Evolutionary conservation across 352 stramenopile species (phyloP), one percentile per base, ranked within the genome.

Genomic region (Aphanomyces cochlioides): DNA sequence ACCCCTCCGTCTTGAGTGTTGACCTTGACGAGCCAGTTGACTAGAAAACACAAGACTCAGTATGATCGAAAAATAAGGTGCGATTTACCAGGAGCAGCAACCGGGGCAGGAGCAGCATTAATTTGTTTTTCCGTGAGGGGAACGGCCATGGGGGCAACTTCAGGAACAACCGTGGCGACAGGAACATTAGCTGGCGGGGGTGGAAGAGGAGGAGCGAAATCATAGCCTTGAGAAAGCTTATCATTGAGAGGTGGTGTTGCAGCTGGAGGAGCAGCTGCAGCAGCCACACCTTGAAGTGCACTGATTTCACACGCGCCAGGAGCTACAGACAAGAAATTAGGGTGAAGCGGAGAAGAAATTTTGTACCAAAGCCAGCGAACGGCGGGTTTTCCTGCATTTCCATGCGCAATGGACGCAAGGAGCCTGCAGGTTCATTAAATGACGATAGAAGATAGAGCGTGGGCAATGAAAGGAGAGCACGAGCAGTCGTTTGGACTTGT

Each of bases 401-500:
- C 54, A 61, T 61, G 54, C 43, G 54, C 54, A 61, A 40, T 13
- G 54, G 54, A 41, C 54, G 54, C 13, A 61, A n/a, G 28, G 54
- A 61, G 7, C 54, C 54, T 6, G 54, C 13, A 37, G 54, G 54
- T 37, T 61, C 43, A 37, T 37, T 37, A n/a, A 37, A 7, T 37
- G 54, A 28, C 7, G 17, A 40, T 1, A 21, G 34, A 1, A 61
- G 37, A 61, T 21, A 61, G 19, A 61, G 54, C 54, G 54, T 61
- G 10, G 54, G 54, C 6, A 61, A 37, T 7, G 39, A 28, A 28
- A 61, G 43, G 54, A 61, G 54, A 28, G 54, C 54, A n/a, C 54
- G 54, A 12, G 54, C 54, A 6, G 19, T 61, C 28, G 54, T 61
- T 61, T 61, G 54, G 54, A 61, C 54, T 17, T 84, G 69, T 15